Evolutionary conservation across 2,329 filamentous ascomycete species (phyloP), one percentile per base, ranked within the genome.

Genomic region (Aspergillus sp.): DNA sequence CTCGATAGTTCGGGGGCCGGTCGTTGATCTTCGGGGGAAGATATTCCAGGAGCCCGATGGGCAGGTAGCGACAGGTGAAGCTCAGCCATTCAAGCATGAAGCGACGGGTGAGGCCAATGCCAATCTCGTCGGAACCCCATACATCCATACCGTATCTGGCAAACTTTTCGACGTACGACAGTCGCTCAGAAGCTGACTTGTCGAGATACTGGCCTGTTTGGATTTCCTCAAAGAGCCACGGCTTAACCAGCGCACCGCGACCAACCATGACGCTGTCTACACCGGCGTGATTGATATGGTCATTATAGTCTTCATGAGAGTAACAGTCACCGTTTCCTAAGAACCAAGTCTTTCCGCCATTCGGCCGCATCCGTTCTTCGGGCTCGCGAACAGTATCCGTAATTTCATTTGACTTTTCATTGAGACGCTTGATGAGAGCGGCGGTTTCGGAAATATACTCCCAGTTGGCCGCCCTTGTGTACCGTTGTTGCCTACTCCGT

Each of bases 181-280:
- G 83, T 57, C 95, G 89, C 79, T 99, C 93, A 5, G 87, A 83
- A 2, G 93, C 89, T 3, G 90, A 91, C 76, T 99, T 99, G 80
- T 99, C 95, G 40, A 99, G 85, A 71, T 98, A 97, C 75, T 98
- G 95, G 5, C 90, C 89, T 61, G 87, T 84, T 65, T 90, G 86
- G 55, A 99, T 98, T 76, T 99, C 95, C 75, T 99, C 95, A 71
- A 98, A 99, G 61, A 99, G 82, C 95, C 95, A 99, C 1, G 95
- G 95, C 78, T 99, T 99, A 77, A 98, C 91, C 58, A 99, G 83
- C 9, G 95, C 95, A 56, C 95, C 95, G 60, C 95, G 90, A n/a
- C 88, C 95, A 60, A 98, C 86, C 95, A 99, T 98, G 71, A 96
- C 90, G n/a, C 87, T 87, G 77, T 98, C 93, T 46, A 98, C 92